Base-by-base conservation (phyloP, 805 yeast species). In the Cyberlindnera meyerae region DNA sequence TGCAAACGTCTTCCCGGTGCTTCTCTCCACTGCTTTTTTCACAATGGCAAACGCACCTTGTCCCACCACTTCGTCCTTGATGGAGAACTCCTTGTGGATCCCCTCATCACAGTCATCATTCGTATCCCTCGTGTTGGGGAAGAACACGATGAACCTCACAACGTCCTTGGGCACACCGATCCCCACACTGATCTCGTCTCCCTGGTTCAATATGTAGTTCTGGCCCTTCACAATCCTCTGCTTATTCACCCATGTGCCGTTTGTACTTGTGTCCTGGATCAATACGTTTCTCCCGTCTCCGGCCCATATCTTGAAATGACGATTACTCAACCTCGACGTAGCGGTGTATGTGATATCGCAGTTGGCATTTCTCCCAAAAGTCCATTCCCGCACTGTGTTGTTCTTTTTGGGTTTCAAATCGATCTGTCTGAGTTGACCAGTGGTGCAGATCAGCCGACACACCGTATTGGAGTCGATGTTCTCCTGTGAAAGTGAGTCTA, bases 21-120 rank as follows among this genome's bases (percentile, higher is more conserved):
- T 61, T 43, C 97, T 72, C 52, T 88, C 93, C 1, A 89, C 77
- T 5, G 94, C 96, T 55, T 86, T 86, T 48, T 87, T 82, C 20
- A 93, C 98, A 2, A 89, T 83, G 6, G 97, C 97, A 70, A 90
- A 90, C 8, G 97, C 97, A n/a, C 98, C 98, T 51, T 87, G 93
- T 1, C 98, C 98, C 2, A 90, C 84, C 12, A 85, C 79, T 52
- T 84, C 95, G 55, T 82, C 85, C 41, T 81, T 75, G 15, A 90
- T 76, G 11, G 85, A 82, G 59, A 80, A 93, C 51, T 82, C 77
- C 40, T 73, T 75, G 49, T 70, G 69, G 9, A 85, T 77, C 1
- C 89, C 88, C 18, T 52, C 49, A 5, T 27, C 16, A 3, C 22
- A 24, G 8, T 36, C 40, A 48, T 60, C 33, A 39, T 41, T 27